Evolutionary conservation across 306 rosid species (phyloP).

Genomic region (Vigna trinervia): DNA sequence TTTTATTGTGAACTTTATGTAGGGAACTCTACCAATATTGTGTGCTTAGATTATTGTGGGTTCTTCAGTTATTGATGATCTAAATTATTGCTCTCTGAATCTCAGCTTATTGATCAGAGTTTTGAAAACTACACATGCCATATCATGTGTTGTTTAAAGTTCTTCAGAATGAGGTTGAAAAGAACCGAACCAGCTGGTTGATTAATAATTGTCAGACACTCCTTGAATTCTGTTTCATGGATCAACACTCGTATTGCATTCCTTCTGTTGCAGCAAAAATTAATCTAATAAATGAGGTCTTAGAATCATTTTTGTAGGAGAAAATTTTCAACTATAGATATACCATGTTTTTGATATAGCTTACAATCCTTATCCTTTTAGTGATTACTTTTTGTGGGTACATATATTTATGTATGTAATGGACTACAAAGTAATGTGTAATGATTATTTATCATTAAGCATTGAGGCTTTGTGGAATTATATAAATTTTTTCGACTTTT

Average conservation of each 20-base stretch:
- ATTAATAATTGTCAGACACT: neutral
- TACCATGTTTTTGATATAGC: neutral
- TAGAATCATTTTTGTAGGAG: neutral
- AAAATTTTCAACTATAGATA: neutral
- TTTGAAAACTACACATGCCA: neutral
- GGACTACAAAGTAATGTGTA: too few species aligned
- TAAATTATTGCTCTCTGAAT: neutral
- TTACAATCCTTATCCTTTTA: neutral
- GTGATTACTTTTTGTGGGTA: neutral
- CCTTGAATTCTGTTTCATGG: neutral
- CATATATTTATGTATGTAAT: too few species aligned
- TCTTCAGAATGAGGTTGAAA: neutral
- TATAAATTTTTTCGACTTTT: too few species aligned
- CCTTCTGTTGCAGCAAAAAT: neutral
- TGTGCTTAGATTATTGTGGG: neutral
- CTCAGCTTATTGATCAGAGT: neutral
- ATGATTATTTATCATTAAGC: too few species aligned
- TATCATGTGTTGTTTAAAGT: neutral
- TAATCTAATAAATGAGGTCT: neutral
- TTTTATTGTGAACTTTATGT: too few species aligned
- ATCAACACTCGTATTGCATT: neutral
- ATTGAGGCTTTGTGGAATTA: too few species aligned
- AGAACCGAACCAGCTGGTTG: neutral
- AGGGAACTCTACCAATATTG: neutral
- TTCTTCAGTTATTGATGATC: neutral